Evolutionary conservation across 306 rosid species (phyloP), one percentile per base, ranked within the genome.

Genomic region (Prinsepia uniflora): DNA sequence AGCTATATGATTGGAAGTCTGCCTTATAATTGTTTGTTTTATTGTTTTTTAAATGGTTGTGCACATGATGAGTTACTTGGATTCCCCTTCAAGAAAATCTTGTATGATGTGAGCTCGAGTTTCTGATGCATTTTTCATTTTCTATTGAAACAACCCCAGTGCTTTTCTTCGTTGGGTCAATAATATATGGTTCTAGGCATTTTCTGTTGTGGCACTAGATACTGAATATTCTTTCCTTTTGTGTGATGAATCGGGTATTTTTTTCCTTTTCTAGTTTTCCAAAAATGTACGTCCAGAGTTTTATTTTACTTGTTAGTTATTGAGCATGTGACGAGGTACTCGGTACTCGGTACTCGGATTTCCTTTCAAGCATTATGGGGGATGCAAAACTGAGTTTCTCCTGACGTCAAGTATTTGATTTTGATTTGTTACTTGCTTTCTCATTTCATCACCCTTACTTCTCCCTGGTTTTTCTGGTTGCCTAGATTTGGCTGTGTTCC

Each of bases 351-450:
- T 79, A 71, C 82, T 83, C 80, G 84, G 86, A 83, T 79, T 83
- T 84, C 86, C 84, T 84, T 79, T 75, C 86, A 79, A 30, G 73
- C 67, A 22, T 75, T 62, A 49, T 74, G 76, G 17, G 76, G 67
- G 86, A 79, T 90, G 98, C 78, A 74, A 65, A 68, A 67, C 73
- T 88, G 92, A 92, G 96, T 71, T 63, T 79, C 76, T 54, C 79
- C 63, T 71, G 76, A 30, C 4, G 36, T 30, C 36, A 30, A 30
- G 2, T 30, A 30, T 30, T 2, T 30, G 36, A 30, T 30, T 30
- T 30, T 30, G 36, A 3, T 30, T 30, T 30, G 36, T 30, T 30
- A 30, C 3, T 30, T 30, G 36, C 36, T 1, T 1, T 30, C 1
- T 30, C 36, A 30, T 30, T 30, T 30, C 36, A 30, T 30, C 36